Base-by-base conservation (phyloP, 257 asterid species). In the Verbascum thapsus region DNA sequence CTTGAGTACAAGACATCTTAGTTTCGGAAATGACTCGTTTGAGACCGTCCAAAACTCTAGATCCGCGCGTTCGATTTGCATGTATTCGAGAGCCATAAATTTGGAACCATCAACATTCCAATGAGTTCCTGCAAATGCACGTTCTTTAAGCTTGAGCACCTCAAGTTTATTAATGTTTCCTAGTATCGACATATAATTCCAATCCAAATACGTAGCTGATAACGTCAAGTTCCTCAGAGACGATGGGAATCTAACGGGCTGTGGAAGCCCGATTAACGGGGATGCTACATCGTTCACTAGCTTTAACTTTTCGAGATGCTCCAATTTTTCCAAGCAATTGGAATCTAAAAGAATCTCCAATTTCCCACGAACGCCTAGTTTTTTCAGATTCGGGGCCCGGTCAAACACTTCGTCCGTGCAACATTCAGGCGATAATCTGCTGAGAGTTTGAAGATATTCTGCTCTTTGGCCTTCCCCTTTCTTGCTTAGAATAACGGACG, bases 111-210 rank as follows among this genome's bases (percentile, higher is more conserved):
- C 34, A 3, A 67, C 56, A 0, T 59, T 11, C 86, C 86, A 83
- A 1, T 0, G 0, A 0, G 11, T 7, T 20, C 86, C 89, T 3
- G 6, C 6, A n/a, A 80, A 80, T 30, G 86, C 81, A 34, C 52
- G 60, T 7, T 81, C 70, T 51, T 81, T 78, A 63, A 81, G 20
- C 50, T 72, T 81, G 19, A 82, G 79, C 26, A 73, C 77, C 72
- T 71, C 49, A 0, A 79, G 81, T 0, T 20, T 38, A 0, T 3
- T 47, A 12, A 82, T 56, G 15, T 0, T 38, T 41, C 63, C 78
- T 26, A 81, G 4, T n/a, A 20, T 62, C 1, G 64, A 32, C 81
- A 78, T 67, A 2, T 64, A 37, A 8, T 12, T 8, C 87, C 87
- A 81, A 0, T 63, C 54, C 45, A 81, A 50, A 40, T 8, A 3